Conservation (phyloP, 1,284 basidiomycete species). For the Marasmius oreades region DNA sequence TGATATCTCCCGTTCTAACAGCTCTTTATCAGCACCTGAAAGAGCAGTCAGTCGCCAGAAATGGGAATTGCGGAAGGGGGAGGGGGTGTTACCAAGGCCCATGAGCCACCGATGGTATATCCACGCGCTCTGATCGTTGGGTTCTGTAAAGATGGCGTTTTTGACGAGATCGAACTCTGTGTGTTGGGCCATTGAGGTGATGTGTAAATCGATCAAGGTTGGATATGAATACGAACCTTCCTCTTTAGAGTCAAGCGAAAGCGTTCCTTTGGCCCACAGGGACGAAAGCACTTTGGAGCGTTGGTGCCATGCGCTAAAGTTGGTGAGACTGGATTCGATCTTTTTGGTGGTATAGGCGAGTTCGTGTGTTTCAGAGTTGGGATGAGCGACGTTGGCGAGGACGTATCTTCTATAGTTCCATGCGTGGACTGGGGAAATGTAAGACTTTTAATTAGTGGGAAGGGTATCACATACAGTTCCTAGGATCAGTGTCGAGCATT, state of each 20-base stretch:
- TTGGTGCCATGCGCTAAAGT: slow-evolving; percentile 99
- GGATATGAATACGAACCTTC: slow-evolving; percentile 47
- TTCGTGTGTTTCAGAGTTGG: slow-evolving; percentile 54
- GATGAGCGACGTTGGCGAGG: slow-evolving; percentile 63
- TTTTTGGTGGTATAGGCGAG: slow-evolving; percentile 83
- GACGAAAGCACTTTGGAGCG: slow-evolving; percentile 78
- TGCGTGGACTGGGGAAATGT: slow-evolving; percentile 66
- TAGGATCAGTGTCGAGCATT: slow-evolving; percentile 83
- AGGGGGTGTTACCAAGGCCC: slow-evolving; percentile 50
- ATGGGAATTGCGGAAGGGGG: background rate
- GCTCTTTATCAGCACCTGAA: slow-evolving; percentile 49
- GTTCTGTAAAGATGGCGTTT: slow-evolving; percentile 96
- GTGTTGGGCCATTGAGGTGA: slow-evolving; percentile 4
- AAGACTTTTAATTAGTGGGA: background rate
- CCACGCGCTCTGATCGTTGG: slow-evolving; percentile 96
- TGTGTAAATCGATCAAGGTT: slow-evolving; percentile 1
- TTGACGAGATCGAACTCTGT: slow-evolving; percentile 89
- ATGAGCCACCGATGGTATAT: slow-evolving; percentile 97
- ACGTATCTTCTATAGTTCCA: slow-evolving; percentile 92
- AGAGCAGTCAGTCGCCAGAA: slow-evolving; percentile 3
- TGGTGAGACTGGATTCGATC: slow-evolving; percentile 94
- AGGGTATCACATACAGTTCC: slow-evolving; percentile 71
- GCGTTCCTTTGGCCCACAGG: slow-evolving; percentile 60
- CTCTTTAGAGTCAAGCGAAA: slow-evolving; percentile 52
- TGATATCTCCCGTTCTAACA: slow-evolving; percentile 76